Evolutionary conservation across 2,329 filamentous ascomycete genomes (phyloP).

Genomic region (Sporothrix sp.): DNA sequence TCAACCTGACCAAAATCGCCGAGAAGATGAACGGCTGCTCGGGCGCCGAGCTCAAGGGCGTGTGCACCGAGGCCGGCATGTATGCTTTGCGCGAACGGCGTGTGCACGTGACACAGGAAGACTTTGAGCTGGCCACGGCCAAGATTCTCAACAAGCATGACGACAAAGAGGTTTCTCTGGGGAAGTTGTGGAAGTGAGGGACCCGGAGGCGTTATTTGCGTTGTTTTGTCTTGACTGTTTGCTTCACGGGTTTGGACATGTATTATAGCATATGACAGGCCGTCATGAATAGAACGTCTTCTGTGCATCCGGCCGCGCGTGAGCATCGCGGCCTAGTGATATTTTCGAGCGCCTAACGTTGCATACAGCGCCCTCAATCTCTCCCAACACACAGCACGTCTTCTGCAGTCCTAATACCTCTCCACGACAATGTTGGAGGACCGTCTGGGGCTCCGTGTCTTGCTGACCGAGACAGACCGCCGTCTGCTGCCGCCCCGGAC

Average conservation of each 20-base stretch:
- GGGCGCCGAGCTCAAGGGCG: conserved; percentile 94
- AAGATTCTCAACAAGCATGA: conserved; percentile 99
- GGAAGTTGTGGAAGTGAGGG: conserved; percentile 55
- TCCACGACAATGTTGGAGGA: conserved; percentile 6
- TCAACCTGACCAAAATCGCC: conserved; percentile 95
- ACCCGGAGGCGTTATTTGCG: background rate
- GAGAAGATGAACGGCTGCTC: conserved; percentile 99
- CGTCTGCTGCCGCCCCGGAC: conserved; percentile 5
- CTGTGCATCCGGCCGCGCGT: background rate
- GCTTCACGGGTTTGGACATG: background rate
- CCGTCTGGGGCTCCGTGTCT: conserved; percentile 6
- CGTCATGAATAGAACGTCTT: conserved; percentile 2
- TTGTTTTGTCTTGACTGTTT: background rate
- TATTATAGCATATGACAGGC: conserved; percentile 5
- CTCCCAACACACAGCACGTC: no score
- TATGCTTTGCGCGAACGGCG: conserved; percentile 89
- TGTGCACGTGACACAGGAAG: conserved; percentile 97
- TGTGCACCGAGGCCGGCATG: conserved; percentile 98
- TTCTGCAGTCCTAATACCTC: no score
- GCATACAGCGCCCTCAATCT: background rate
- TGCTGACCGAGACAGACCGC: background rate
- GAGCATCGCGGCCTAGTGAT: no score
- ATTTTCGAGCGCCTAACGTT: background rate
- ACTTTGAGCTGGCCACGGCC: conserved; percentile 95
- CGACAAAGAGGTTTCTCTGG: conserved; percentile 82